These are phyloP conservation scores for Solanum stenotomum DNA, from an alignment of 257 asterid species.

Conservation along the genomic window DNA sequence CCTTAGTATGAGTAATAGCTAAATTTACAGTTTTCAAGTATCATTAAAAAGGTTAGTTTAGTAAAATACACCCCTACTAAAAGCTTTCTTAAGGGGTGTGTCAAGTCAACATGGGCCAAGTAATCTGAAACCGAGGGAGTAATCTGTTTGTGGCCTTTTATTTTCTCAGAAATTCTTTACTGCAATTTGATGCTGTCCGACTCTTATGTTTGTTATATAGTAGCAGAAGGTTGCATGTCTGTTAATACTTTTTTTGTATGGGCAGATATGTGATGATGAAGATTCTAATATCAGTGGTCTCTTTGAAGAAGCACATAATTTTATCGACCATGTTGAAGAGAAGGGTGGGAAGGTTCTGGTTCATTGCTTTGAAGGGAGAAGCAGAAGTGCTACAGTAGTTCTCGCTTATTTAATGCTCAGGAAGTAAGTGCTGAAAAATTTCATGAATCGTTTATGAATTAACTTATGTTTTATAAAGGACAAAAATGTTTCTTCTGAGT, in stretches of 20 bases:
- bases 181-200: not conserved
- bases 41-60: not conserved
- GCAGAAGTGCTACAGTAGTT: conserved; percentile 89
- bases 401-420: conserved; percentile 82
- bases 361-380: conserved; percentile 97
- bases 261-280: conserved; percentile 72
- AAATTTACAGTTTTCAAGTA: not conserved
- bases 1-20: not conserved
- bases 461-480: not conserved
- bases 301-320: conserved; percentile 86
- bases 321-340: conserved; percentile 65
- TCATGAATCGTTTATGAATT: not conserved
- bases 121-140: not conserved
- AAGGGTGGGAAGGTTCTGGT: conserved; percentile 81
- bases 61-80: not conserved
- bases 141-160: not conserved
- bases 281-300: conserved; percentile 63
- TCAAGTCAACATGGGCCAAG: not conserved
- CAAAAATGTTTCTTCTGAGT: not conserved
- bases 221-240: not conserved
- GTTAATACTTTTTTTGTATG: conserved; percentile 7
- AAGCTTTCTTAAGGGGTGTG: not conserved
- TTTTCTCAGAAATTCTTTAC: not conserved
- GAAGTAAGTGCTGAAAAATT: conserved; percentile 47
- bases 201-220: not conserved